Base-by-base conservation (phyloP, 1,139 yeast genomes). In the Scheffersomyces lignicola region DNA sequence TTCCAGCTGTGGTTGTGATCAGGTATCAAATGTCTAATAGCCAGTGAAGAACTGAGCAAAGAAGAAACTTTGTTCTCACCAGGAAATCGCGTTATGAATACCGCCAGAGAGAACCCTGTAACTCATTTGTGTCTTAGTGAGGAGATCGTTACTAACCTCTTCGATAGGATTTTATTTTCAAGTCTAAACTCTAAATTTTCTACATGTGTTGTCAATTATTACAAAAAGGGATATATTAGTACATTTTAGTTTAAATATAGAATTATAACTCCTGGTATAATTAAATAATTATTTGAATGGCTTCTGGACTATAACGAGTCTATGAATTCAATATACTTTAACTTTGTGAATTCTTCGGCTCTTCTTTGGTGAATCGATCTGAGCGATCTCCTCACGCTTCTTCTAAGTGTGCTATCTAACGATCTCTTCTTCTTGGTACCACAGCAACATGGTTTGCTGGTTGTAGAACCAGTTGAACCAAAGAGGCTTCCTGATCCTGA, bases 401-500 rank as follows among this genome's bases (percentile, higher is more conserved):
- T 26, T 26, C 29, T 26, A 4, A 26, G 20, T 26, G 10, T 26
- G 11, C 20, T 26, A n/a, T 15, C 18, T 3, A 26, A 6, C 6
- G 6, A 6, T 16, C 29, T 26, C 20, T 26, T 26, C 18, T 26
- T 16, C 20, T 26, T 10, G 5, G 15, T 10, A 21, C 32, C 12
- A 31, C 21, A 15, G 15, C 15, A 23, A 15, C 18, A 18, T 12
- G 2, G 4, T 23, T 23, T 23, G 15, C 14, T 10, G 3, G 13
- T 9, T 13, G 7, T 15, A 16, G 29, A 9, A n/a, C n/a, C n/a
- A 28, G 24, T 28, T 3, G 16, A 12, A 14, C 18, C 33, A 24
- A 21, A 27, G 6, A 28, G 20, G n/a, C 24, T 12, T 15, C 31
- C 36, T 11, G 38, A 34, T 30, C 38, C 29, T 14, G 16, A 25